A percentile compares a stretch with the other conserved stretches of the same genome.
Evolutionary conservation across 139 green algal genomes (phyloP).

Genomic region (Astrephomene gubernaculifera): DNA sequence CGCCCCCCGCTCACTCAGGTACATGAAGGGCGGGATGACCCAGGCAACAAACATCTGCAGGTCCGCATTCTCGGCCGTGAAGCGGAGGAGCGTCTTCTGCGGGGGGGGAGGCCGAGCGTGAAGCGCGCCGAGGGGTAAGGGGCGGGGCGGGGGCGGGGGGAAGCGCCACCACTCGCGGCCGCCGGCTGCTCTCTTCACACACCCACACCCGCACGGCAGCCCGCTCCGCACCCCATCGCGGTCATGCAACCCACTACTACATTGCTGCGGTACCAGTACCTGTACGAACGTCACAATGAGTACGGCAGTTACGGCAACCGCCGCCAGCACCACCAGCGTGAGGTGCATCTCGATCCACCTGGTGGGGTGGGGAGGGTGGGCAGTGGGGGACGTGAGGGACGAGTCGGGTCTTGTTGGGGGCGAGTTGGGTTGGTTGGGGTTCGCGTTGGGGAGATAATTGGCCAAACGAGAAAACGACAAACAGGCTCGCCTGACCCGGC

Average conservation of each 20-base stretch:
- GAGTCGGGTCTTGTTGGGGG: too few relatives aligned
- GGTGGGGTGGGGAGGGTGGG: too few relatives aligned
- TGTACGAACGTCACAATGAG: constrained; percentile 22
- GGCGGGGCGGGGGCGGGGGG: background rate
- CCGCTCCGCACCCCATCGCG: background rate
- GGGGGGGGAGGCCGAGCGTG: background rate
- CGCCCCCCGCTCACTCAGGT: background rate
- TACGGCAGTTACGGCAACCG: background rate
- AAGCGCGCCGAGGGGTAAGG: background rate
- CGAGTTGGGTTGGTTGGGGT: too few relatives aligned
- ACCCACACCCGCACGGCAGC: too few relatives aligned
- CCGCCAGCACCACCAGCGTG: constrained; percentile 6
- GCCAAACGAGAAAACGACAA: too few relatives aligned
- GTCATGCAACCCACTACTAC: background rate
- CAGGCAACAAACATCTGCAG: constrained; percentile 8
- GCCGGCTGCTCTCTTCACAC: too few relatives aligned
- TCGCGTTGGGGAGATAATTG: too few relatives aligned
- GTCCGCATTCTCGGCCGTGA: constrained; percentile 23
- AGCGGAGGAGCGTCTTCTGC: constrained; percentile 3
- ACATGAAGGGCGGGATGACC: constrained; percentile 20
- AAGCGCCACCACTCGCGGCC: background rate
- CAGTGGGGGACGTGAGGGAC: too few relatives aligned
- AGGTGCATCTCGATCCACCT: constrained; percentile 37
- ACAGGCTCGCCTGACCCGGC: too few relatives aligned
- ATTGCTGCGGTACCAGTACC: background rate